Evolutionary conservation across 139 green algal genomes (phyloP), one percentile per base, ranked within the genome.

Genomic region (Chlorella ohadii): DNA sequence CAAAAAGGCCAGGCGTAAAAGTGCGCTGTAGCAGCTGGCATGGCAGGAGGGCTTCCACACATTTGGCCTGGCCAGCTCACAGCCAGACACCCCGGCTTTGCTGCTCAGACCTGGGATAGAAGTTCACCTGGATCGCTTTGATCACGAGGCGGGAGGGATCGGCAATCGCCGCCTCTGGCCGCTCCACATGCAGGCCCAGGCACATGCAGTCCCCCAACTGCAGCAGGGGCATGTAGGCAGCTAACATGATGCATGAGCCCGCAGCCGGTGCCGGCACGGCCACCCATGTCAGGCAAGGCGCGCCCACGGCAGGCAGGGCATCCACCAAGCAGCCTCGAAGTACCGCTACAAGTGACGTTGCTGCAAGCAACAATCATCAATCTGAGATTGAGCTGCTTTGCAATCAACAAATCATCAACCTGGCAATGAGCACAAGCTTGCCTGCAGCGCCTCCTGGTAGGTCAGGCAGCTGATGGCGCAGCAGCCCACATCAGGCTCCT

Each of bases 131-230:
- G 64, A 70, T 70, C n/a, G 64, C 64, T 15, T 70, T 70, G 64
- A 70, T 39, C 12, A 70, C 64, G 28, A 70, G 64, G 64, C 64
- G 64, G 64, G 64, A 70, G 64, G 64, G 64, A n/a, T 70, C 64
- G n/a, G 38, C 38, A 12, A 70, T 31, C 0, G 64, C 64, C 9
- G 64, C 64, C 64, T 70, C 64, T 0, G 64, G 64, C 11, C 64
- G 64, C 64, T 70, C 64, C 3, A 70, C 38, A n/a, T 70, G n/a
- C 64, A 70, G 64, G 11, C 64, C 64, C 64, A 70, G 64, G 64
- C 64, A 70, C 28, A 70, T 28, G 64, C 64, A 70, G n/a, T 70
- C 64, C n/a, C 64, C 64, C 4, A n/a, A 28, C 64, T 70, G 64
- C 11, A n/a, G 64, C 36, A n/a, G 64, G 28, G 63, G 3, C 64